phyloP scores from a whole-genome alignment of 371 early-diverging fungal species.

The Mortierella sp. region DNA sequence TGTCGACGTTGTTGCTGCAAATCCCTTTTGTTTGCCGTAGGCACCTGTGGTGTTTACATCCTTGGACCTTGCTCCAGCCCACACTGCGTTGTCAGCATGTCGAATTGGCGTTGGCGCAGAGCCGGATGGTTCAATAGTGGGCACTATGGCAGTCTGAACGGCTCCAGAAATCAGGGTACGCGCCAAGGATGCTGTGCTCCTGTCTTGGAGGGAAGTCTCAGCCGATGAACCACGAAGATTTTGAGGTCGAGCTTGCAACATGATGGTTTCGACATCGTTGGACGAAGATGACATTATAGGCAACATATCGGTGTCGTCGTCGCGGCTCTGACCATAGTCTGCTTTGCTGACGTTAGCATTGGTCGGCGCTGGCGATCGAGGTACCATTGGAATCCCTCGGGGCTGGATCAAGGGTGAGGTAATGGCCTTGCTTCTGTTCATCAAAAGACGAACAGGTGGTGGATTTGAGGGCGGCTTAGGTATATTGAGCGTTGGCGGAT shows the following conservation, averaged over 20 bases:
- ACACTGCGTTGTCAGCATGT: no score
- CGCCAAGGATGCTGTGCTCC: neutral
- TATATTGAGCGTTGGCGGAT: slow-evolving; percentile 43
- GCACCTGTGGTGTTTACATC: no score
- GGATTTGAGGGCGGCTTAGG: slow-evolving; percentile 50
- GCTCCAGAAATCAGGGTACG: no score
- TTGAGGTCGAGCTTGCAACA: slow-evolving; percentile 29
- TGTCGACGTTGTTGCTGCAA: neutral
- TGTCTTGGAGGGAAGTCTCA: neutral
- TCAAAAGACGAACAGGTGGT: slow-evolving; percentile 45
- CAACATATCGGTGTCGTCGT: slow-evolving; percentile 7
- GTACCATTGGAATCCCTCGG: slow-evolving; percentile 5
- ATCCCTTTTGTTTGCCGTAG: neutral
- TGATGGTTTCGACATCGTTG: slow-evolving; percentile 25
- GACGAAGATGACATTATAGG: slow-evolving; percentile 29
- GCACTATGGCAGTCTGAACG: no score
- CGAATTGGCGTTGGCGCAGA: no score
- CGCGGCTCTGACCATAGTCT: neutral
- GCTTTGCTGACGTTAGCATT: neutral
- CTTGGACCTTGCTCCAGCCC: no score
- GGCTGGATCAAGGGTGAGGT: neutral
- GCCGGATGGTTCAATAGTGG: no score
- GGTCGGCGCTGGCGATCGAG: slow-evolving; percentile 6
- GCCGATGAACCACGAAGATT: neutral
- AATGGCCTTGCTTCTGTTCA: slow-evolving; percentile 16